phyloP scores from a whole-genome alignment of 2,329 filamentous ascomycete genomes.

The Calycina herbarum region DNA sequence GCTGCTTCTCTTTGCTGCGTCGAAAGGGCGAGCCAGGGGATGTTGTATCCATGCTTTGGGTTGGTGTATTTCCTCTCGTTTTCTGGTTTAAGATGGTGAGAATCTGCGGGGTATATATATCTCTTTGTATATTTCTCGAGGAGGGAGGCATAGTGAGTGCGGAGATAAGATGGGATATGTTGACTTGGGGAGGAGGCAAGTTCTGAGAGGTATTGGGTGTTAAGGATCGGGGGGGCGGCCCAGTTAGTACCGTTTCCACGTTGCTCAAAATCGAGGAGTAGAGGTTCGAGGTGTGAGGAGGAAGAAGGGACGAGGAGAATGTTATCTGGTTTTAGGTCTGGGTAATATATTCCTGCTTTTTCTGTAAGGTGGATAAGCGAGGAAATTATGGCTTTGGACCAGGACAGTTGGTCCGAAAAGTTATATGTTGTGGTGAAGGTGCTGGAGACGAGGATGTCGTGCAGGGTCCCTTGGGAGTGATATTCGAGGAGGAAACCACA shows the following conservation, averaged over 20 bases:
- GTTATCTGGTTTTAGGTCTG: not conserved
- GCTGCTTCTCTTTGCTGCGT: slow-evolving; percentile 54
- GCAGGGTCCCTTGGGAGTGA: not conserved
- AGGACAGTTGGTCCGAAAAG: not conserved
- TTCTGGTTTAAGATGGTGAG: not conserved
- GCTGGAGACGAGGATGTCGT: not conserved
- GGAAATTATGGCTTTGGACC: not conserved
- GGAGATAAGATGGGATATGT: not conserved
- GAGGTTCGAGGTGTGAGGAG: not conserved
- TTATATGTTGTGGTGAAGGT: not conserved
- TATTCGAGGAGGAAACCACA: not conserved
- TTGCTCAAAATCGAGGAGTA: not conserved
- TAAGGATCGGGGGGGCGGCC: not conserved
- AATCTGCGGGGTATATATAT: too few species aligned
- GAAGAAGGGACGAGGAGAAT: not conserved
- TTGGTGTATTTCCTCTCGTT: not conserved
- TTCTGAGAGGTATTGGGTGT: not conserved
- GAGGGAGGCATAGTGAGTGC: not conserved
- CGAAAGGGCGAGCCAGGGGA: slow-evolving; percentile 56
- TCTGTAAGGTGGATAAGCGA: not conserved
- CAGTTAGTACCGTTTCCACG: not conserved
- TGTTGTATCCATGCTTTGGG: not conserved
- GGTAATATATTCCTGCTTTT: not conserved
- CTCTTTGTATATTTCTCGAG: not conserved
- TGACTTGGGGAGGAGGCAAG: not conserved